Evolutionary conservation across 257 asterid genomes (phyloP), one percentile per base, ranked within the genome.

Genomic region (Solanum ossicruentum): DNA sequence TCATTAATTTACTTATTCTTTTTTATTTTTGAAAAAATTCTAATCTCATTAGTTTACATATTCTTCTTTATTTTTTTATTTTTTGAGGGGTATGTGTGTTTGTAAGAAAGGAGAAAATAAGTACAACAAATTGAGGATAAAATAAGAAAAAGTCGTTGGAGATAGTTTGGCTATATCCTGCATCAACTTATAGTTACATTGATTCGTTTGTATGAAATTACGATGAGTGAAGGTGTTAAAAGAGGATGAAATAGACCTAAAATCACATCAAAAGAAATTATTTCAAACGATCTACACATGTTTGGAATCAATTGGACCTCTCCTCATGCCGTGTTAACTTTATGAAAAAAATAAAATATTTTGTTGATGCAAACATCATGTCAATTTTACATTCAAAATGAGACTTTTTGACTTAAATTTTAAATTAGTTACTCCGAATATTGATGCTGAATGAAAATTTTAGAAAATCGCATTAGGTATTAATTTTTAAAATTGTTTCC

Each of bases 171-270:
- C 1, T 26, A 26, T 26, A 26, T 26, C 28, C 28, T 26, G 28
- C 6, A 15, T 7, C 7, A 4, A 66, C 0, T 5, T 0, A 7
- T 12, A 6, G 6, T 13, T 26, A 0, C 7, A 65, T 1, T 28
- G 3, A 15, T 66, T 15, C 3, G 2, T 66, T 7, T 7, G 1
- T n/a, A 58, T 1, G 2, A n/a, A 58, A 58, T 2, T n/a, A 58
- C 1, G 2, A 1, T 17, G 10, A 56, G 10, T 12, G 1, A 23
- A 23, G 41, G 0, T 12, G 28, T 23, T 63, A 65, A 23, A 23
- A 61, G 3, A 17, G 39, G 18, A 23, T 0, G 0, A 12, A 61
- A 1, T 61, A 23, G 0, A 61, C 18, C 4, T 61, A 23, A 11
- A 61, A 12, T 23, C 13, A 8, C 28, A 10, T 21, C 10, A 0